A percentile compares a stretch with the other conserved stretches of the same genome.
phyloP scores from a whole-genome alignment of 2,329 filamentous ascomycete species.

The Diplodia intermedia region DNA sequence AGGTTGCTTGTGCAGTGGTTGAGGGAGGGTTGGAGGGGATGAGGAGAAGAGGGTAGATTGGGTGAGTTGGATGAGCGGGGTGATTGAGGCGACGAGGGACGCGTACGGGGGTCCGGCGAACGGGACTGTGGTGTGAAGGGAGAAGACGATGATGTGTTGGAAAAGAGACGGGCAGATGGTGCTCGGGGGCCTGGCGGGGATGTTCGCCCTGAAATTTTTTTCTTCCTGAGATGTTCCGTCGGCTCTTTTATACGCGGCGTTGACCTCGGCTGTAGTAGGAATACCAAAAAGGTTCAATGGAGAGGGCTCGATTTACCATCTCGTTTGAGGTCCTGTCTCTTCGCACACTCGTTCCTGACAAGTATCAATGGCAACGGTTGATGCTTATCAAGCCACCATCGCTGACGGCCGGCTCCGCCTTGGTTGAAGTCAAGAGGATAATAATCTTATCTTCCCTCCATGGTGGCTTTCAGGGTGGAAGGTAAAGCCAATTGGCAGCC shows the following conservation, averaged over 20 bases:
- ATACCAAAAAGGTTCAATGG: background rate
- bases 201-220: too few relatives aligned
- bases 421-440: background rate
- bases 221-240: background rate
- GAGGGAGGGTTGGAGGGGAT: slow-evolving; percentile 9
- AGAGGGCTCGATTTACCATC: background rate
- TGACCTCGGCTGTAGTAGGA: background rate
- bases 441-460: slow-evolving; percentile 5
- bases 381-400: background rate
- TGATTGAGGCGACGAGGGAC: slow-evolving; percentile 16
- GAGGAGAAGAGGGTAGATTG: slow-evolving; percentile 8
- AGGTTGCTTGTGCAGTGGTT: slow-evolving; percentile 7
- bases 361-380: background rate
- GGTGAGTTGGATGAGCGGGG: slow-evolving; percentile 12
- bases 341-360: background rate
- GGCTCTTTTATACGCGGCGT: background rate
- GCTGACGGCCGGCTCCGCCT: slow-evolving; percentile 10
- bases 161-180: background rate
- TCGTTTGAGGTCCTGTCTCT: background rate
- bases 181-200: background rate
- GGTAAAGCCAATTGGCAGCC: background rate
- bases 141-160: background rate
- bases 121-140: background rate
- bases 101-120: slow-evolving; percentile 2
- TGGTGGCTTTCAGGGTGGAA: background rate